phyloP scores from a whole-genome alignment of 805 yeast species.

The Yarrowia yakushimensis region DNA sequence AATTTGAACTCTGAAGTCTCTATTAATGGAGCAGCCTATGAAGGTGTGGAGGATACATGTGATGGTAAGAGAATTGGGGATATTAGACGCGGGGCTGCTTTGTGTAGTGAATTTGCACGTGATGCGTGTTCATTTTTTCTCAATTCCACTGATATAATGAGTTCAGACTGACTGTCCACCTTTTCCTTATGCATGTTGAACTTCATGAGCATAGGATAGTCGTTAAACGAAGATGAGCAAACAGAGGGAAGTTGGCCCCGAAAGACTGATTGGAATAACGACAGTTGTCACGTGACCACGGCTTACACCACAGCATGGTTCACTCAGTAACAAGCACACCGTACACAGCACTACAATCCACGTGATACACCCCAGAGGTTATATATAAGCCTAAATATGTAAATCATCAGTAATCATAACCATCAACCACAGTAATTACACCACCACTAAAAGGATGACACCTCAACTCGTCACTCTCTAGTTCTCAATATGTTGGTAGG shows the following conservation, averaged over 20 bases:
- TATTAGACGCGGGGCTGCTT: no score
- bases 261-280: neutral
- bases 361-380: conserved; percentile 9
- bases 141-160: no score
- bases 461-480: neutral
- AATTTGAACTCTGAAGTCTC: neutral
- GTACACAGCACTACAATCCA: neutral
- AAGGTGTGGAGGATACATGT: neutral
- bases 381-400: neutral
- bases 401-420: neutral
- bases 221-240: no score
- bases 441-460: neutral
- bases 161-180: neutral
- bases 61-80: neutral
- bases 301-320: no score
- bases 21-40: neutral
- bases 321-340: no score
- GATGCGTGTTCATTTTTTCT: neutral
- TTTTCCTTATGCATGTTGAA: neutral
- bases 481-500: conserved; percentile 51
- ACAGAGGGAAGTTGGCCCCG: no score
- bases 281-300: neutral
- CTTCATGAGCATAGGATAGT: neutral
- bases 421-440: neutral
- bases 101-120: no score